Base-by-base conservation (phyloP, 345 rosid species). In the Salix viminalis region DNA sequence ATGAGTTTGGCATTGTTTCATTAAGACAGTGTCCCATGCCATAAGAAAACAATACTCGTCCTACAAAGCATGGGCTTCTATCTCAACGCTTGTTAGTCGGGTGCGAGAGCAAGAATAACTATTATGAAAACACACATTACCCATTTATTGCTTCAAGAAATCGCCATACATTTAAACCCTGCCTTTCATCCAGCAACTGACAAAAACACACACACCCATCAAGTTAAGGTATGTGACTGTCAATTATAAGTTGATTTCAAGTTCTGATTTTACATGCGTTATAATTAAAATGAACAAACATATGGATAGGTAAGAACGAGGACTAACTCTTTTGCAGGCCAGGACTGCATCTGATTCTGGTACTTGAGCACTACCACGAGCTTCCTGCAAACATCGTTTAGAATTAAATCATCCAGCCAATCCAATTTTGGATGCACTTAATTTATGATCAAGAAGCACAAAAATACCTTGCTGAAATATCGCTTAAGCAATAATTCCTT, bases 91-190 rank as follows among this genome's bases (percentile, higher is more conserved):
- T 30, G 39, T 48, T 16, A 24, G 28, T 5, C 16, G 52, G 37
- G 54, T 11, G 70, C 32, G n/a, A 56, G 32, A 14, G 68, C 36
- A 30, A n/a, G 39, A 41, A 52, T 52, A 73, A 50, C 16, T 32
- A 76, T 85, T 88, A 83, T 74, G 77, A 18, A 56, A 68, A 75
- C 64, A 71, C 44, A 50, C 67, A 56, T 70, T 91, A 92, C 98
- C 91, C 86, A 68, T 89, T 92, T 56, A 93, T 88, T 74, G 97
- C 99, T 84, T 95, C 96, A 21, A 93, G 96, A 80, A 85, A 93
- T 61, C 86, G 89, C 97, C 97, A 91, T 24, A 95, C 86, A 21
- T 90, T 93, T 76, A 81, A 70, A 80, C 96, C 87, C 82, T 93
- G 92, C 84, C 96, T 89, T 75, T 93, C 97, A 60, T 90, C 92